Evolutionary conservation across 768 basidiomycete genomes (phyloP), one percentile per base, ranked within the genome.

Genomic region (Suillus clintonianus): DNA sequence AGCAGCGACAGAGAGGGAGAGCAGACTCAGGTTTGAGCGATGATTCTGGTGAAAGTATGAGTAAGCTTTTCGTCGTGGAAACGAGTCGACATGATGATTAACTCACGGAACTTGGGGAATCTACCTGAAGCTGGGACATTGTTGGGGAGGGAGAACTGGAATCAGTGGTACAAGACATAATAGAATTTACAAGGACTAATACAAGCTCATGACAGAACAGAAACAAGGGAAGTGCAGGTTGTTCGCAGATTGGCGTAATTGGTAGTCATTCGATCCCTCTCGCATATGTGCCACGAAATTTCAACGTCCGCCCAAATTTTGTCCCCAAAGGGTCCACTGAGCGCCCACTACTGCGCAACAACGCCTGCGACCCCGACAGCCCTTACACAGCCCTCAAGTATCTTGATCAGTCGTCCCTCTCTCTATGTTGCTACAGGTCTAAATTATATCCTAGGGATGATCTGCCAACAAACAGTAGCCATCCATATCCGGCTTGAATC

Each of bases 1-100:
- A 10, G 88, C 88, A 9, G 83, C 88, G 43, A 87, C 78, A 64
- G 90, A 90, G 61, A 92, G 77, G 7, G 90, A 91, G 47, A 92
- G 83, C 24, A 92, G 79, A 69, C 89, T 89, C 55, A 65, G 65
- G 54, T 64, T 64, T 24, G 62, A 36, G 27, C 66, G 51, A 41
- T 58, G 63, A 43, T 48, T 62, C 65, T 68, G 64, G 32, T 27
- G n/a, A 27, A 43, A 9, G 39, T 6, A 22, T 39, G 43, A 55
- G 45, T 30, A n/a, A 27, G 24, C 2, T 19, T 45, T 4, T n/a
- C 2, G 7, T 34, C 42, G 53, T 45, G 50, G 15, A 45, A 34
- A 54, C 54, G n/a, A 61, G n/a, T n/a, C n/a, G n/a, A n/a, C n/a
- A n/a, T n/a, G 30, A 36, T 14, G 48, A 34, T 32, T 39, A 15